Base-by-base conservation (phyloP, 1,284 basidiomycete genomes). In the Ustilago bromivora region DNA sequence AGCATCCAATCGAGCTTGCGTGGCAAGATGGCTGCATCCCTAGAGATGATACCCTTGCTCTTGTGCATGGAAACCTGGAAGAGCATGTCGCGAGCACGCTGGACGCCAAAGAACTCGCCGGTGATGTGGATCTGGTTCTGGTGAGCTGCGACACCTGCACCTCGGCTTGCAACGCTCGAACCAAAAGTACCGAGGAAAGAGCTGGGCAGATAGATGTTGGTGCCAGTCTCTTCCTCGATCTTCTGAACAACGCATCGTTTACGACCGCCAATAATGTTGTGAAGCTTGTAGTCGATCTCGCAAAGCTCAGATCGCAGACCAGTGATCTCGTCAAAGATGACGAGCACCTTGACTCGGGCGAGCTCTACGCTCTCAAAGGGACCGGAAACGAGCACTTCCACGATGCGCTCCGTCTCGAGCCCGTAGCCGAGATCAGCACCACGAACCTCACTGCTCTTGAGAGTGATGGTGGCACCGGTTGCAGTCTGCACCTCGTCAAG, bases 1-100 rank as follows among this genome's bases (percentile, higher is more conserved):
- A 98, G 91, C 90, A 99, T 93, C 96, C 96, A 98, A 85, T 99
- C 96, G 77, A 99, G 89, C 87, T 99, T 99, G 76, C 96, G 92
- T 43, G 97, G 96, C 35, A 98, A 89, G 71, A 98, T 93, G 12
- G 94, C 93, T 4, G 94, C 95, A 85, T 98, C 95, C 73, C 95
- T 90, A 19, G 95, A 96, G 69, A 98, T 92, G 76, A 97, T 91
- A 58, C 91, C 90, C 86, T 97, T 96, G 86, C 92, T 92, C 95
- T 97, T 98, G 86, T 90, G 92, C 71, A 92, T 88, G 15, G 94
- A 93, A 32, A 95, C 89, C 85, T 95, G 93, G 85, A 92, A 92
- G 10, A 99, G 88, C 95, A 98, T 98, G 85, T 98, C 96, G 78
- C 93, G 89, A 3, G 96, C 96, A 57, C 96, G 89, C 86, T 97